A percentile compares a stretch with the other conserved stretches of the same genome.
phyloP scores from a whole-genome alignment of 352 stramenopile species.

The Pythium sukuiense region DNA sequence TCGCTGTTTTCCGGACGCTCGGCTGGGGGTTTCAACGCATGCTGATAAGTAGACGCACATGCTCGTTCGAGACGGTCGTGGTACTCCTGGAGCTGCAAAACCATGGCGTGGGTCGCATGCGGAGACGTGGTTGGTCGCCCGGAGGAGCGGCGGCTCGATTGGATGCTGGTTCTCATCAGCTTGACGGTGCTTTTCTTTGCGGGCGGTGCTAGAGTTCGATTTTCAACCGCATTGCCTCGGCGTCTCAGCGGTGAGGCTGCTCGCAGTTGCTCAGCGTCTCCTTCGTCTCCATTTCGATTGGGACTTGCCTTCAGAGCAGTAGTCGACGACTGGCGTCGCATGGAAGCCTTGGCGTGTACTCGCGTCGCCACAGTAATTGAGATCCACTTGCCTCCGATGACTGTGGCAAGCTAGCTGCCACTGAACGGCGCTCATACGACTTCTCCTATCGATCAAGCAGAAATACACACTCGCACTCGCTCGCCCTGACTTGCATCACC shows the following conservation, averaged over 20 bases:
- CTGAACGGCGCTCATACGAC: not conserved
- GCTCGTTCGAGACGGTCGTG: constrained; percentile 42
- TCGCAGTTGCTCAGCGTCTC: not conserved
- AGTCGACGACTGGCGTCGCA: not conserved
- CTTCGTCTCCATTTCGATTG: not conserved
- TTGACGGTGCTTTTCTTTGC: constrained; percentile 4
- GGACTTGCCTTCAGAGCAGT: not conserved
- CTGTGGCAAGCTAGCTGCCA: not conserved
- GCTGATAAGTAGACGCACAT: constrained; percentile 52
- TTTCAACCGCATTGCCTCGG: not conserved
- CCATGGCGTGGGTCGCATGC: constrained; percentile 60
- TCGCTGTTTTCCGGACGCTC: not conserved
- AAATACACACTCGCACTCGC: not conserved
- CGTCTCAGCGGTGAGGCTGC: not conserved
- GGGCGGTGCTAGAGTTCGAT: not conserved
- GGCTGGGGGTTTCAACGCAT: constrained; percentile 28
- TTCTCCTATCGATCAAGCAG: not conserved
- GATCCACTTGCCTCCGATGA: no score
- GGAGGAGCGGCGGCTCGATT: not conserved
- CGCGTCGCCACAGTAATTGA: no score
- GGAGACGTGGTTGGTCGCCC: constrained; percentile 25
- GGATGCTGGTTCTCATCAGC: not conserved
- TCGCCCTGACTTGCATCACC: not conserved
- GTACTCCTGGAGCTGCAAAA: constrained; percentile 63
- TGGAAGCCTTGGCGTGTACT: not conserved